Base-by-base conservation (phyloP, 2,329 filamentous ascomycete species). In the Polychaeton citri region DNA sequence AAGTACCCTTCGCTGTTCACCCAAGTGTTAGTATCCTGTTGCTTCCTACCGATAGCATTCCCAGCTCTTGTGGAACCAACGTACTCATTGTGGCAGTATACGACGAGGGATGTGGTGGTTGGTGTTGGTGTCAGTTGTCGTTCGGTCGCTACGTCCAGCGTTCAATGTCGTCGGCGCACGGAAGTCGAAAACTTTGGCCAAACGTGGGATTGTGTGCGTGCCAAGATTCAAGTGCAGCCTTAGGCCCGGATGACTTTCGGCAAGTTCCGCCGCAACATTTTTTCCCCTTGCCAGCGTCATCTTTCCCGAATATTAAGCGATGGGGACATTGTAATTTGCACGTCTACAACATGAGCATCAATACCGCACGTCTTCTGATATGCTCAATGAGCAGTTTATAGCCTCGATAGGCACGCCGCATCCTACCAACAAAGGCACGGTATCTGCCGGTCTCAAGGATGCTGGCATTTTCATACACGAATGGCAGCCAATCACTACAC, bases 391-490 rank as follows among this genome's bases (percentile, higher is more conserved):
- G 55, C 58, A 62, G 30, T 65, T 69, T 40, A 52, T 68, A 39
- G 62, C 65, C 44, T 62, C 65, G n/a, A 64, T 67, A 32, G 55
- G 61, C 38, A 53, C 58, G 21, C 54, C 60, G 15, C 24, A 28
- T 7, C 24, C 24, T 5, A 28, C 3, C 15, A 58, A 57, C 38
- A 54, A 58, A 43, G 51, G 62, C 18, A 60, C 60, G 16, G 60
- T 66, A 2, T 65, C 66, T 21, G 61, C 68, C 35, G 60, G 68
- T 19, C 61, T 71, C 36, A 75, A 88, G 60, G 86, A 95, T 62
- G 79, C 85, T 34, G 85, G 83, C 49, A 85, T 96, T 54, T 90
- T 92, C 62, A 61, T 82, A 38, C 82, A 94, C 59, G 78, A 85
- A 43, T 72, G 86, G 49, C 81, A 85, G 50, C 87, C 87, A 28